Base-by-base conservation (phyloP, 768 basidiomycete genomes). In the Astraeus odoratus region DNA sequence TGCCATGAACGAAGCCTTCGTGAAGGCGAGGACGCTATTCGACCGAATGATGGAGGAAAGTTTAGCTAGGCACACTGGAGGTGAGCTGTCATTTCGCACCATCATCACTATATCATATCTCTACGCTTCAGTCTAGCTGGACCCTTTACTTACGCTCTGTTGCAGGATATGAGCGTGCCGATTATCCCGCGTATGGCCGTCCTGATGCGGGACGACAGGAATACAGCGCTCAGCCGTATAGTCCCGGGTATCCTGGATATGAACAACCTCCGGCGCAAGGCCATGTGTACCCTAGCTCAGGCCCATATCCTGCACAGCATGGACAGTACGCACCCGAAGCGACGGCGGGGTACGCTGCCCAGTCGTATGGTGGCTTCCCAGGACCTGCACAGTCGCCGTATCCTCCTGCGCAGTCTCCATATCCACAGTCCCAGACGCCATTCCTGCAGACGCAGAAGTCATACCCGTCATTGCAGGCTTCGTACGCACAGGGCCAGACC, bases 21-120 rank as follows among this genome's bases (percentile, higher is more conserved):
- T 93, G 23, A 80, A 84, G 34, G 94, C 93, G 4, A 75, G 89
- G 38, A 79, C 81, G 13, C 89, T 94, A 44, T 98, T 94, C 56
- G 93, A 96, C 58, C 70, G 83, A 25, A 88, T 96, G 84, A 90
- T 94, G 81, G 89, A 92, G 58, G 90, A 92, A 50, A 87, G 84
- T 55, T 67, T 92, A 24, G 82, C 86, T 4, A 71, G 83, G 47
- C 83, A 89, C 55, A 73, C 78, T 9, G 81, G 76, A 12, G 39
- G 39, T 29, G 39, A 70, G 83, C 83, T 58, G 40, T 71, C 62
- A 5, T 42, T 24, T 16, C 1, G n/a, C n/a, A n/a, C 23, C 12
- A 3, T 33, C 24, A 9, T 19, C 10, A n/a, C n/a, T n/a, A n/a
- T n/a, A n/a, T n/a, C n/a, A n/a, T n/a, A n/a, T n/a, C n/a, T n/a